Conservation (phyloP, 1,284 basidiomycete genomes). For the Vanrija sp. region DNA sequence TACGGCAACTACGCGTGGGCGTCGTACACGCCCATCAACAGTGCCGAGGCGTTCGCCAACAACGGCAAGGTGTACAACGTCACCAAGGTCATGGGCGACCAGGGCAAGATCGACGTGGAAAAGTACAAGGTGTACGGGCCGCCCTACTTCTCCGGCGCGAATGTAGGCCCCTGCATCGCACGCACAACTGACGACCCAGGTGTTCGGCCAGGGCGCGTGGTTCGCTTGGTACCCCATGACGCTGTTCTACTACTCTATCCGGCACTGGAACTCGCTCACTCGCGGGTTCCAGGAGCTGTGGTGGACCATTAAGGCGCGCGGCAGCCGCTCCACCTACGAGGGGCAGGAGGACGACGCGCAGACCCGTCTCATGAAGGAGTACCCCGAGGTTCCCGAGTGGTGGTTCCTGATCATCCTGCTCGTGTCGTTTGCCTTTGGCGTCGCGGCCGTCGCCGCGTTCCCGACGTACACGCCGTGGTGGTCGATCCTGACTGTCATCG, state of each 20-base stretch:
- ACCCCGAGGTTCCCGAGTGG: conserved; percentile 71
- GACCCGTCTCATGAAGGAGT: conserved; percentile 38
- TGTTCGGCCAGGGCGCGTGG: background rate
- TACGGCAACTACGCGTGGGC: conserved; percentile 1
- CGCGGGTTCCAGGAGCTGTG: background rate
- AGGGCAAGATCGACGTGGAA: background rate
- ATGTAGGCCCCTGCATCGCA: background rate
- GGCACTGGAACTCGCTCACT: background rate
- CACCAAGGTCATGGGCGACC: background rate
- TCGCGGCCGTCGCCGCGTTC: background rate
- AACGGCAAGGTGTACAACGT: background rate
- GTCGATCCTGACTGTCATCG: background rate
- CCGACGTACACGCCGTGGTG: conserved; percentile 3
- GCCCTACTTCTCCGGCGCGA: background rate
- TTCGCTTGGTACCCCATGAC: background rate
- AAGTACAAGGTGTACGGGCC: background rate
- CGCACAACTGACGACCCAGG: background rate
- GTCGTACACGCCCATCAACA: background rate
- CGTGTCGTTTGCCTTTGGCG: conserved; percentile 18
- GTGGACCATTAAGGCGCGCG: background rate
- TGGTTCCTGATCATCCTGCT: conserved; percentile 65
- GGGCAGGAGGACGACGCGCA: background rate
- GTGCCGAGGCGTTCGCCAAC: background rate
- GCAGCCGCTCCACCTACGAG: background rate
- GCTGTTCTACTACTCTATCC: background rate